Base-by-base conservation (phyloP, 2,329 filamentous ascomycete genomes). In the Fusarium newnesense region DNA sequence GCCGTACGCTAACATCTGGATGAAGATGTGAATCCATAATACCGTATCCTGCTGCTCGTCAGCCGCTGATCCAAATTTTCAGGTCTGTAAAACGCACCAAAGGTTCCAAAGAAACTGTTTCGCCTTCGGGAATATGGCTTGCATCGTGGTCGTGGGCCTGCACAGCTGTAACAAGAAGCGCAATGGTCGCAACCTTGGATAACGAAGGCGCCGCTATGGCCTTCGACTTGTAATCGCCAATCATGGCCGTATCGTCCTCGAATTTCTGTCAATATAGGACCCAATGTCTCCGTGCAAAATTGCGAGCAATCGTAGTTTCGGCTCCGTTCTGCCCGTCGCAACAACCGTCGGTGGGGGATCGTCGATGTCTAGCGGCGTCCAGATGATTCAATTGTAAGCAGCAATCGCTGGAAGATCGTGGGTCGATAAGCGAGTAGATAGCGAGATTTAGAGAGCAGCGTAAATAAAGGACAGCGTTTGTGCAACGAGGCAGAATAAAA, bases 21-120 rank as follows among this genome's bases (percentile, higher is more conserved):
- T 83, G 68, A 97, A 87, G 79, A 99, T 98, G 83, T 99, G 96
- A 76, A 92, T 87, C 96, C 96, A 99, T 89, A 99, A 83, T 78
- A 91, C 94, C 46, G 91, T 88, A 81, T 98, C 96, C 89, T 91
- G 74, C 32, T 74, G 30, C 42, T 28, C 36, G 76, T 87, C 70
- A 87, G 81, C 70, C 47, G 58, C 43, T 32, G 15, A 28, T 30
- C 50, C 28, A n/a, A 40, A 26, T 21, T 16, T 7, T 12, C 5
- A 26, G 3, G 9, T 26, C 26, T 58, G 42, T 12, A 47, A 26
- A 30, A 82, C 90, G 67, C 85, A 94, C 92, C 76, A 96, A 88
- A 3, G 94, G 93, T 39, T 96, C 93, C 50, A 82, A 78, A n/a
- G 93, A 94, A 77, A 94, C 85, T 36, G 88, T 87, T 75, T 91